Evolutionary conservation across 768 basidiomycete species (phyloP), one percentile per base, ranked within the genome.

Genomic region (Mycena metata): DNA sequence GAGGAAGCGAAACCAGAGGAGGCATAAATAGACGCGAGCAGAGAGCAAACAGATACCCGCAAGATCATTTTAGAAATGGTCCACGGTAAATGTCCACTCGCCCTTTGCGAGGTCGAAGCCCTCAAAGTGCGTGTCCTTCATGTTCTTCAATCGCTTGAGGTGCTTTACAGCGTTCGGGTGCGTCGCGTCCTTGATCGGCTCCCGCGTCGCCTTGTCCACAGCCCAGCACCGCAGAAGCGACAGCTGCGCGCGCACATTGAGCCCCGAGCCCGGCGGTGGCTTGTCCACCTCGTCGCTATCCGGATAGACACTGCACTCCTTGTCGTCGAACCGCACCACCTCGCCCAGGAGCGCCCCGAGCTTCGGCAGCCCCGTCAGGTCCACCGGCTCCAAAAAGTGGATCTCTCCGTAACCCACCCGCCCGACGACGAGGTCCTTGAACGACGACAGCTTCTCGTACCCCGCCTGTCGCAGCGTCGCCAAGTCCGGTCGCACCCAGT

Each of bases 341-440:
- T 91, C 89, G n/a, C 96, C 97, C 6, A 96, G 84, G 36, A 99
- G 88, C 43, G 91, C 90, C 9, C 90, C 88, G 43, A 99, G 86
- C 75, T 91, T 91, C 17, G 90, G 83, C 54, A 97, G 82, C 24
- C 91, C 90, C 26, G 96, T 98, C 64, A 99, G 87, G 76, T 99
- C 96, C 39, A 94, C 90, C 80, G 70, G 92, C 83, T 81, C 94
- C 84, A 78, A 87, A 83, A 90, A 97, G 87, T 78, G 87, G 81
- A 99, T 91, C 78, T 96, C 88, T 36, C 98, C 98, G 73, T 91
- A 97, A 41, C 96, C 96, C 61, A 91, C 87, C n/a, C 97, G 91
- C 11, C 96, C 96, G 49, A 98, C 95, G 23, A 91, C 85, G 72
- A 99, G 89, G 70, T 90, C 90, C 64, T 87, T 81, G 75, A 96